Base-by-base conservation (phyloP, 768 basidiomycete genomes). In the Kwoniella dendrophila region DNA sequence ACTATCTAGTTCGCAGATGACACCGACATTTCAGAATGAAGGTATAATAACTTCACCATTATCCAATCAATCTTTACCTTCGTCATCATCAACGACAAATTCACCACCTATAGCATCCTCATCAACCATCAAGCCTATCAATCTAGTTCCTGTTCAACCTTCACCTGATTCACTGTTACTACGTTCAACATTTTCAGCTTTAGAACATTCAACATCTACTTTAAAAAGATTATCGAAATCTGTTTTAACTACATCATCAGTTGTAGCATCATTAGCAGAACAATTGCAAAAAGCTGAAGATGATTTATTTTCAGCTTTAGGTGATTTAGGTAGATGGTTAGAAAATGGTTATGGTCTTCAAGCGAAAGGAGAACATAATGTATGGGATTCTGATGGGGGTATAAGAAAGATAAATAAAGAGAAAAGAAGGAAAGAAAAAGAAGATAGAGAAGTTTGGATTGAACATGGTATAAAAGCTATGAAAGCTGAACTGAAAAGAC, bases 251-350 rank as follows among this genome's bases (percentile, higher is more conserved):
- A 18, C 59, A 2, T 32, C 69, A 36, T 22, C 44, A 4, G 61
- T 56, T 8, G 64, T 68, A 12, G 27, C 38, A 7, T 40, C 58
- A 5, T 27, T 74, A 3, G 63, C 67, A 1, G 66, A 73, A 33
- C 70, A 73, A 43, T 56, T 76, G 3, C 72, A 76, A 38, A 63
- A 51, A 33, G 70, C 70, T 4, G 74, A 76, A 59, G 72, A 76
- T 27, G 74, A 71, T 38, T 38, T 76, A 20, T 65, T 70, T 40
- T 18, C 29, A 18, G 55, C 54, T 6, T 30, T 76, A 11, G 70
- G 70, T 8, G 74, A 76, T 29, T 56, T 76, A 14, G 70, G 67
- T 7, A 51, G 63, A 27, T 76, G 62, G 59, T 32, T 76, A 33
- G 74, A 73, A 36, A 62, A 57, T 33, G 72, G 68, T 5, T 76